phyloP scores from a whole-genome alignment of 805 yeast genomes.

The Komagataella pseudopastoris region DNA sequence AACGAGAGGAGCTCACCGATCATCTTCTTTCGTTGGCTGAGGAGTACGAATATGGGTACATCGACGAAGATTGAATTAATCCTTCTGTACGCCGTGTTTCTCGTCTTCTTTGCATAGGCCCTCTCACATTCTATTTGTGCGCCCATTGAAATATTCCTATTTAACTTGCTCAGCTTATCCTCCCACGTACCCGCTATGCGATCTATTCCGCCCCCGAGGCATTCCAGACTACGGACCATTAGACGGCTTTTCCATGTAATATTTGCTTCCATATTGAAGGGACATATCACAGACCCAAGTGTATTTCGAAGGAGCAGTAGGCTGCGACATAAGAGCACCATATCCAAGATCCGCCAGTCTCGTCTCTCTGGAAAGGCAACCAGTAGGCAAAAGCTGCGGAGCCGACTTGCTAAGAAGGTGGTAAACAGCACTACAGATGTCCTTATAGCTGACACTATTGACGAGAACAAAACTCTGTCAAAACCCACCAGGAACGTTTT shows the following conservation, averaged over 20 bases:
- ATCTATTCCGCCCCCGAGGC: slow-evolving; percentile 22
- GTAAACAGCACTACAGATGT: slow-evolving; percentile 1
- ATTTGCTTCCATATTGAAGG: slow-evolving; percentile 16
- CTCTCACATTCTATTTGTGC: neutral
- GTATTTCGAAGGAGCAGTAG: slow-evolving; percentile 11
- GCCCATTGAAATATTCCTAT: neutral
- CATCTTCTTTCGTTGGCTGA: slow-evolving; percentile 27
- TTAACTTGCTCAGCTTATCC: neutral
- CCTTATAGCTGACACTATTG: neutral
- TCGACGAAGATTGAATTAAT: slow-evolving; percentile 18
- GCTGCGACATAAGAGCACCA: neutral
- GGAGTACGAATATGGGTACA: slow-evolving; percentile 39
- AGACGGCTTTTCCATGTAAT: slow-evolving; percentile 19
- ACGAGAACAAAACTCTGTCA: neutral
- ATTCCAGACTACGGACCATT: slow-evolving; percentile 18
- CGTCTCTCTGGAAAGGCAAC: slow-evolving; percentile 11
- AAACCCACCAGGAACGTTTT: neutral
- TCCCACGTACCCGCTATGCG: slow-evolving; percentile 10
- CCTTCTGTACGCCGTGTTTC: neutral
- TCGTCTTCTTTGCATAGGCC: neutral
- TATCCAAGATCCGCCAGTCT: slow-evolving; percentile 17
- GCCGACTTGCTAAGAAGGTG: neutral
- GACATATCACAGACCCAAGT: slow-evolving; percentile 19
- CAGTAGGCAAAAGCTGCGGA: slow-evolving; percentile 2
- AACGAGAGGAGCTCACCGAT: slow-evolving; percentile 36